A percentile compares a stretch with the other conserved stretches of the same genome.
Conservation (phyloP, 768 basidiomycete species). For the Naganishia randhawae region DNA sequence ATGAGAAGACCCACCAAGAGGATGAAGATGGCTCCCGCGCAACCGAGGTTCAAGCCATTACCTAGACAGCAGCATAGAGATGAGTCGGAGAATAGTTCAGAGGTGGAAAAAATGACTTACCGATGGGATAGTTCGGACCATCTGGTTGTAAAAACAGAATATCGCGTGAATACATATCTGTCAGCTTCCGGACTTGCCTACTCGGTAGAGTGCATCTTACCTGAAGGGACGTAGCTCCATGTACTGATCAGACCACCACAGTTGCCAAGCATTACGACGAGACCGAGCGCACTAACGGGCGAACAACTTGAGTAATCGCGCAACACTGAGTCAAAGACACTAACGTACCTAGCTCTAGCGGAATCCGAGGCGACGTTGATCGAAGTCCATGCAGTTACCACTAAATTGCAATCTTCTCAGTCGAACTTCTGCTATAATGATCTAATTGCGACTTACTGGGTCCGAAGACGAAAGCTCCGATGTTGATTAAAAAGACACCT, state of each 20-base stretch:
- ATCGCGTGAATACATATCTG: background rate
- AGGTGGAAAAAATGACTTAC: background rate
- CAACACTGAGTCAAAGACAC: background rate
- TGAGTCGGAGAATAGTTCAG: background rate
- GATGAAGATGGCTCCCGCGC: slow-evolving; percentile 5
- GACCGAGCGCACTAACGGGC: slow-evolving; percentile 28
- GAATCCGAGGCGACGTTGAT: slow-evolving; percentile 35
- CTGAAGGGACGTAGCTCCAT: slow-evolving; percentile 24
- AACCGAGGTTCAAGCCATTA: slow-evolving; percentile 27
- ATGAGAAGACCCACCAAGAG: slow-evolving; percentile 13
- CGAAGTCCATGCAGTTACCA: slow-evolving; percentile 33
- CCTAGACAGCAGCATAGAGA: slow-evolving; percentile 1
- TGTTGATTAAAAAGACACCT: slow-evolving; percentile 31
- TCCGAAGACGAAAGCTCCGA: slow-evolving; percentile 24
- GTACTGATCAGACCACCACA: slow-evolving; percentile 29
- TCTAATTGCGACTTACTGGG: background rate
- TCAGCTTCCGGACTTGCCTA: background rate
- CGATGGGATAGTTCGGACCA: slow-evolving; percentile 23
- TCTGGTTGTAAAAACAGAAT: background rate
- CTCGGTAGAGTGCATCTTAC: background rate
- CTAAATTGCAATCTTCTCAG: background rate
- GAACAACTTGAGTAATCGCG: background rate
- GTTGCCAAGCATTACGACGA: slow-evolving; percentile 35
- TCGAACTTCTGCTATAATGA: background rate
- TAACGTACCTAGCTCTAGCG: slow-evolving; percentile 21